Percentiles rank a stretch among this genome's conserved stretches.
phyloP scores from a whole-genome alignment of 805 yeast species.

The Naumovozyma castellii region DNA sequence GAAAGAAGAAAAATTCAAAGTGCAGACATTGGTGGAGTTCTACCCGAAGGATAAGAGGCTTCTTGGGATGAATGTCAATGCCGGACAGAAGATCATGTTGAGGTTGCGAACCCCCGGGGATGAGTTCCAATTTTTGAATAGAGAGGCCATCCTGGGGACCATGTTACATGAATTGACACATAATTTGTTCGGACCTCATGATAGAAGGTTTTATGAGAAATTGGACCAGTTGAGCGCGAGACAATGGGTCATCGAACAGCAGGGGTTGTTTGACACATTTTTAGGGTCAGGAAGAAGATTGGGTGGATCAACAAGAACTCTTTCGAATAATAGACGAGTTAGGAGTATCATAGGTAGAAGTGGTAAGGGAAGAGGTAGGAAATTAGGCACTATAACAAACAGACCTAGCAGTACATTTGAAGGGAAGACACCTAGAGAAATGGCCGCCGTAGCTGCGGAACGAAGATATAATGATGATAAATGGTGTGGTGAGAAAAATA shows the following conservation, averaged over 20 bases:
- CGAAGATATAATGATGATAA: conserved; percentile 19
- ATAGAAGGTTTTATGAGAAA: conserved; percentile 54
- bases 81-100: conserved; percentile 62
- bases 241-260: conserved; percentile 31
- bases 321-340: conserved; percentile 1
- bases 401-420: neutral
- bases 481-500: conserved; percentile 15
- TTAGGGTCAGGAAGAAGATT: conserved; percentile 25
- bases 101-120: conserved; percentile 56
- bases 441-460: conserved; percentile 29
- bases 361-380: conserved; percentile 3
- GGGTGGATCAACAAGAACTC: conserved; percentile 10
- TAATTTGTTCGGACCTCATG: conserved; percentile 72
- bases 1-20: conserved; percentile 54
- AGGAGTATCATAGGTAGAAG: neutral
- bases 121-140: conserved; percentile 45
- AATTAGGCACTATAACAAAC: conserved; percentile 5
- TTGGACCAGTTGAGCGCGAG: conserved; percentile 52
- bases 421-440: conserved; percentile 18
- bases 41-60: conserved; percentile 58
- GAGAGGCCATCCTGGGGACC: conserved; percentile 64
- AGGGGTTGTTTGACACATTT: conserved; percentile 24
- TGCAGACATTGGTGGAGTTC: conserved; percentile 68
- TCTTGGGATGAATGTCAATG: conserved; percentile 75
- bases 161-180: conserved; percentile 85